These are phyloP conservation scores for Fusarium sp. DNA, from an alignment of 2,329 filamentous ascomycete genomes.

Conservation along the genomic window DNA sequence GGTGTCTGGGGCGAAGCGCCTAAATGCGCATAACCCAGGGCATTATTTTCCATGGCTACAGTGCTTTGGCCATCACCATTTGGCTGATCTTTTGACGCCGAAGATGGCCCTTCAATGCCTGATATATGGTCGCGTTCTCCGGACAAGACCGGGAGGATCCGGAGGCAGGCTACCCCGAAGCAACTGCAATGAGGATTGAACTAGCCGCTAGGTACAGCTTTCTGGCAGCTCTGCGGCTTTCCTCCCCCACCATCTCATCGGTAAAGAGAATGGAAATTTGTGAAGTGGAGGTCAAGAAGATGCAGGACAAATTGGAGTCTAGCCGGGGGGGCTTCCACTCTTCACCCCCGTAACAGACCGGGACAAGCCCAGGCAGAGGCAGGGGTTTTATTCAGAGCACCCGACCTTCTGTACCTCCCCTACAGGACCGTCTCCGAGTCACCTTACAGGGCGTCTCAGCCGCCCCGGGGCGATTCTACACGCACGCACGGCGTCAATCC, in stretches of 20 bases:
- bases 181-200: slow-evolving; percentile 27
- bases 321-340: not conserved
- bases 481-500: slow-evolving; percentile 32
- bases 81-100: slow-evolving; percentile 2
- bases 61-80: not conserved
- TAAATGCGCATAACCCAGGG: slow-evolving; percentile 22
- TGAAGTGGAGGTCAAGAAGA: slow-evolving; percentile 32
- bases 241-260: slow-evolving; percentile 43
- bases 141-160: slow-evolving; percentile 44
- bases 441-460: slow-evolving; percentile 24
- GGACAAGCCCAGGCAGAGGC: slow-evolving; percentile 24
- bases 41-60: slow-evolving; percentile 4
- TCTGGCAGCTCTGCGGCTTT: slow-evolving; percentile 18
- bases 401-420: slow-evolving; percentile 6
- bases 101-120: slow-evolving; percentile 27
- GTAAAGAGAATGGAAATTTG: slow-evolving; percentile 34
- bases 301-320: slow-evolving; percentile 24
- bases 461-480: slow-evolving; percentile 35
- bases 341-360: slow-evolving; percentile 20
- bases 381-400: slow-evolving; percentile 4
- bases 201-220: slow-evolving; percentile 24
- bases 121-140: slow-evolving; percentile 18
- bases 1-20: slow-evolving; percentile 34
- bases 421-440: slow-evolving; percentile 7
- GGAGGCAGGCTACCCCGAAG: slow-evolving; percentile 39